A percentile compares a stretch with the other conserved stretches of the same genome.
phyloP scores from a whole-genome alignment of 2,329 filamentous ascomycete genomes.

The Zymoseptoria passerinii region DNA sequence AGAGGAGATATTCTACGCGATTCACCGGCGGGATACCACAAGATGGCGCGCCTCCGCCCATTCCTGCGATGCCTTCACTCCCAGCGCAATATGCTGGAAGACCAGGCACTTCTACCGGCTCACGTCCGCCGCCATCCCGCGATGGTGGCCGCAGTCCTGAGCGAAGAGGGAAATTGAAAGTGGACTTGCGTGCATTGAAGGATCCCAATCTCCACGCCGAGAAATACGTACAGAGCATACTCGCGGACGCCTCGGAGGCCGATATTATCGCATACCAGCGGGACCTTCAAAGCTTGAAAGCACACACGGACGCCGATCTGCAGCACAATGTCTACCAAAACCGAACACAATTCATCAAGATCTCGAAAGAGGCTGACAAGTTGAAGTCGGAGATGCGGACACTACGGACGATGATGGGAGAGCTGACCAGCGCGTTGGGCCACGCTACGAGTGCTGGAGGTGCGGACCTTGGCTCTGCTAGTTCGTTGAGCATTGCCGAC shows the following conservation, averaged over 20 bases:
- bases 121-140: conserved; percentile 13
- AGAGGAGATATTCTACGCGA: conserved; percentile 85
- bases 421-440: conserved; percentile 55
- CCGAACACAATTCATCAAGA: conserved; percentile 96
- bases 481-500: conserved; percentile 30
- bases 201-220: conserved; percentile 74
- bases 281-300: conserved; percentile 66
- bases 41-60: conserved; percentile 56
- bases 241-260: conserved; percentile 78
- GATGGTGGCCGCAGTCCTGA: conserved; percentile 30
- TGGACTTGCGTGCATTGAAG: conserved; percentile 70
- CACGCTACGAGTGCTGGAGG: conserved; percentile 39
- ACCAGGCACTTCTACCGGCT: conserved; percentile 1
- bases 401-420: conserved; percentile 81
- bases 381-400: conserved; percentile 93
- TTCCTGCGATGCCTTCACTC: conserved; percentile 53
- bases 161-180: conserved; percentile 44
- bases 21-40: conserved; percentile 61
- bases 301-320: conserved; percentile 69
- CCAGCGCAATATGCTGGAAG: conserved; percentile 47
- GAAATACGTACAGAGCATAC: conserved; percentile 53
- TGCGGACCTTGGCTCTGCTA: conserved; percentile 30
- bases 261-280: conserved; percentile 78
- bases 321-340: conserved; percentile 97
- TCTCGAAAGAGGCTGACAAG: conserved; percentile 97